Conservation (phyloP, 805 yeast genomes). For the Saturnispora diversa region DNA sequence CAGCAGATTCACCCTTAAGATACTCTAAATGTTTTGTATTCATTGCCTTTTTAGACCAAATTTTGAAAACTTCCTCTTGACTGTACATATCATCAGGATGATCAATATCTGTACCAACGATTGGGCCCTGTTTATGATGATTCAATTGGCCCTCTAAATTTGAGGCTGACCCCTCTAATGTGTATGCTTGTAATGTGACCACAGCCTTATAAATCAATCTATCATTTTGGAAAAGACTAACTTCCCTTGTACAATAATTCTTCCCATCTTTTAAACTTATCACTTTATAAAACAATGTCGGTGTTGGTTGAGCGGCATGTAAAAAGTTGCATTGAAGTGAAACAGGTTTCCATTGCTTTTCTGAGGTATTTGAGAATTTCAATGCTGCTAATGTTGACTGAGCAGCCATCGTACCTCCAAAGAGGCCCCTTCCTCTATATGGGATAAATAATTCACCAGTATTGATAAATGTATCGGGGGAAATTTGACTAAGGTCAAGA, state of each 20-base stretch:
- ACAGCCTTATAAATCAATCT: slow-evolving; percentile 44
- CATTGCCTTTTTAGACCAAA: slow-evolving; percentile 24
- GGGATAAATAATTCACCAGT: slow-evolving; percentile 32
- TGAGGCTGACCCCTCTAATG: slow-evolving; percentile 28
- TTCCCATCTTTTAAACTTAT: slow-evolving; percentile 43
- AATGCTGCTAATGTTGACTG: slow-evolving; percentile 58
- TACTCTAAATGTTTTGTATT: slow-evolving; percentile 20
- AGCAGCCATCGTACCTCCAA: slow-evolving; percentile 64
- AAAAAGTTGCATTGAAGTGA: slow-evolving; percentile 59
- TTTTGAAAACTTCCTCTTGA: slow-evolving; percentile 23
- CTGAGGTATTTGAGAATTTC: slow-evolving; percentile 35
- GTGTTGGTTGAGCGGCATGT: slow-evolving; percentile 40
- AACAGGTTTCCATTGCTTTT: slow-evolving; percentile 40
- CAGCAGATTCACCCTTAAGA: slow-evolving; percentile 18
- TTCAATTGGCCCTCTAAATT: slow-evolving; percentile 24
- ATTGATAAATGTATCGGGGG: slow-evolving; percentile 21
- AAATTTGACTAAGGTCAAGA: slow-evolving; percentile 19
- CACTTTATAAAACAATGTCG: slow-evolving; percentile 48
- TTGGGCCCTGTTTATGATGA: slow-evolving; percentile 25
- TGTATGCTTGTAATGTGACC: slow-evolving; percentile 36
- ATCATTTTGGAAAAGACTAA: slow-evolving; percentile 48
- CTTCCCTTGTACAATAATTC: slow-evolving; percentile 43
- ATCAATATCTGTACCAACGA: slow-evolving; percentile 24
- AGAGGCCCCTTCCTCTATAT: slow-evolving; percentile 53
- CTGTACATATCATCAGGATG: slow-evolving; percentile 25